phyloP scores from a whole-genome alignment of 2,329 filamentous ascomycete species.

The Dendryphion nanum region DNA sequence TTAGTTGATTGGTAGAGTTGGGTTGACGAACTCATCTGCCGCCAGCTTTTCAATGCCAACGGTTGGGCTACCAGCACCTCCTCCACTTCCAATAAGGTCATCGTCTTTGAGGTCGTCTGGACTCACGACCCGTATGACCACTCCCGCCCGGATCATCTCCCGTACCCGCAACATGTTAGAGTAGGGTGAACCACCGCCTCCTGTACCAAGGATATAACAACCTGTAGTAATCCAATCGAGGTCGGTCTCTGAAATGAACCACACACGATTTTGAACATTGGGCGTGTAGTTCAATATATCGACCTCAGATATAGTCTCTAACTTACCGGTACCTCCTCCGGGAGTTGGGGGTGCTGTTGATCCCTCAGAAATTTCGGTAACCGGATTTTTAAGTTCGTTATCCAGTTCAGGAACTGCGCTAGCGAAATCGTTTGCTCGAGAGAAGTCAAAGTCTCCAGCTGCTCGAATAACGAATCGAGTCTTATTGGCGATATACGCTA shows the following conservation, averaged over 20 bases:
- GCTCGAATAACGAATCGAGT: slow-evolving; percentile 54
- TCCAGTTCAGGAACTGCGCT: slow-evolving; percentile 9
- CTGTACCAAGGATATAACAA: slow-evolving; percentile 50
- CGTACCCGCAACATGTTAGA: slow-evolving; percentile 44
- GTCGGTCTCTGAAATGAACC: slow-evolving; percentile 48
- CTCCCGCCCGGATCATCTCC: slow-evolving; percentile 40
- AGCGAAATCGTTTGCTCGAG: slow-evolving; percentile 28
- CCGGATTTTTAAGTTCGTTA: no score
- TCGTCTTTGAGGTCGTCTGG: slow-evolving; percentile 45
- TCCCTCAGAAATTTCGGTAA: slow-evolving; percentile 15
- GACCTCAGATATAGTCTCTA: slow-evolving; percentile 15
- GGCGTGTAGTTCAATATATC: slow-evolving; percentile 42
- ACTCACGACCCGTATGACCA: slow-evolving; percentile 43
- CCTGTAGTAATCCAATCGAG: slow-evolving; percentile 47
- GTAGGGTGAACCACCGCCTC: slow-evolving; percentile 49
- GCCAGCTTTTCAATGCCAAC: slow-evolving; percentile 45
- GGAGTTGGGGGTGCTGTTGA: slow-evolving; percentile 13
- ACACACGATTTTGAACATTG: slow-evolving; percentile 38
- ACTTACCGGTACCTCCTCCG: slow-evolving; percentile 14
- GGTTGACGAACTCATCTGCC: slow-evolving; percentile 37
- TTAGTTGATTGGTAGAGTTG: neutral
- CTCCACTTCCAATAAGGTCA: slow-evolving; percentile 45
- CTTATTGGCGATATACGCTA: slow-evolving; percentile 56
- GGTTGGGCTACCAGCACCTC: slow-evolving; percentile 45
- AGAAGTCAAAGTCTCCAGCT: slow-evolving; percentile 51